phyloP scores from a whole-genome alignment of 2,329 filamentous ascomycete genomes.

The Alternaria hordeiaustralica region DNA sequence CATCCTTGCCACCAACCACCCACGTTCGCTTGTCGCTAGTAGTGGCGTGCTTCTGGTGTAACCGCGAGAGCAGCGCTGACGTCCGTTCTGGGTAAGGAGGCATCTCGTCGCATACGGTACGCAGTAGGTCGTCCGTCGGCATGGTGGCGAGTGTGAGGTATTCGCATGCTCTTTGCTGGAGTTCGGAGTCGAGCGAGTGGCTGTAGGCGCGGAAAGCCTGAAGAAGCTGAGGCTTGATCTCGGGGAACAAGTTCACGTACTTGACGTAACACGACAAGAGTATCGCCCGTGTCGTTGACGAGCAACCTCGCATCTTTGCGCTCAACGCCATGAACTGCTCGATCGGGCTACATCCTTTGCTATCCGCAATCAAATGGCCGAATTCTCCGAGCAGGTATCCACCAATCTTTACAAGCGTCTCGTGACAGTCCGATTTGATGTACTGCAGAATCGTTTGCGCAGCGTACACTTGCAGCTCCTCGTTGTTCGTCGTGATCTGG shows the following conservation, averaged over 20 bases:
- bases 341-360: conserved; percentile 89
- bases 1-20: conserved; percentile 97
- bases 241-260: conserved; percentile 96
- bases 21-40: conserved; percentile 96
- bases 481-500: conserved; percentile 98
- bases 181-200: conserved; percentile 90
- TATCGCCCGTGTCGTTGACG: conserved; percentile 88
- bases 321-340: conserved; percentile 96
- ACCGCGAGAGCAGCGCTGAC: conserved; percentile 85
- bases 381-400: conserved; percentile 97
- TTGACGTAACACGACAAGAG: conserved; percentile 96
- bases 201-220: conserved; percentile 92
- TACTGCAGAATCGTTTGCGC: conserved; percentile 93
- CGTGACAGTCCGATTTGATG: conserved; percentile 93
- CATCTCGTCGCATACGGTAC: conserved; percentile 98
- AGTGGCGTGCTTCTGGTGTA: conserved; percentile 92
- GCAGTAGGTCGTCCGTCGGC: conserved; percentile 86
- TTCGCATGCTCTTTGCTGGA: conserved; percentile 96
- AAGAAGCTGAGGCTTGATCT: conserved; percentile 94
- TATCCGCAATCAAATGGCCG: conserved; percentile 93
- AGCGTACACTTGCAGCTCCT: conserved; percentile 95
- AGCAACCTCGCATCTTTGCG: conserved; percentile 85
- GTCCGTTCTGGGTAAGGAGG: conserved; percentile 95
- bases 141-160: conserved; percentile 86
- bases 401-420: conserved; percentile 97